These are phyloP conservation scores for Plasmodium falciparum DNA, from an alignment of 169 alveolate genomes.

Conservation along the genomic window DNA sequence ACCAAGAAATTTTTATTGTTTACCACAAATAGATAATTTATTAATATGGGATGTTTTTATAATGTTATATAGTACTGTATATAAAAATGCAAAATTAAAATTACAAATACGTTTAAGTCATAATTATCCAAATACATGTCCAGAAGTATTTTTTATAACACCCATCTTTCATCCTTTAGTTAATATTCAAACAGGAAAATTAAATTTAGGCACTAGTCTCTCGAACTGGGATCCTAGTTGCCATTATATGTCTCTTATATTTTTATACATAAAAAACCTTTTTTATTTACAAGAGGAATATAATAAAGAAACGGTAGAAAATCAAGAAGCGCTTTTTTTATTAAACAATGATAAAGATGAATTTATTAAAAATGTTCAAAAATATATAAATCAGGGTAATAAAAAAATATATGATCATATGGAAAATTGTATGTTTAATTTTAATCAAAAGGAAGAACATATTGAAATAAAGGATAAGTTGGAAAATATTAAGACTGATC, in stretches of 20 bases:
- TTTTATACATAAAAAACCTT: constrained; percentile 51
- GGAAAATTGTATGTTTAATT: constrained; percentile 51
- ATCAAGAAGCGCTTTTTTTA: constrained; percentile 45
- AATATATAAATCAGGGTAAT: constrained; percentile 24
- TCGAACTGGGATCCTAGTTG: constrained; percentile 40
- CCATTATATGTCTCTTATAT: constrained; percentile 64
- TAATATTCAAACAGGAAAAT: constrained; percentile 48
- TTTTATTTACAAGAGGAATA: constrained; percentile 62
- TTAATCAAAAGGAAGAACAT: constrained; percentile 6
- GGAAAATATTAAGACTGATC: constrained; percentile 30
- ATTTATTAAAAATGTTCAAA: constrained; percentile 40
- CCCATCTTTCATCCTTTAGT: constrained; percentile 52
- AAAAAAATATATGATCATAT: constrained; percentile 5
- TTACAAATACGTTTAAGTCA: constrained; percentile 50
- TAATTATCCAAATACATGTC: constrained; percentile 38
- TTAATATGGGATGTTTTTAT: constrained; percentile 53
- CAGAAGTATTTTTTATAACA: constrained; percentile 59
- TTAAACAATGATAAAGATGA: constrained; percentile 35
- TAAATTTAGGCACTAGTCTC: constrained; percentile 29
- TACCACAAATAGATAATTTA: constrained; percentile 63
- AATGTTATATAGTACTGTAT: constrained; percentile 36
- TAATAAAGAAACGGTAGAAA: constrained; percentile 21
- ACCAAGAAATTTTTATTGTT: constrained; percentile 48
- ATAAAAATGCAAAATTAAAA: constrained; percentile 52
- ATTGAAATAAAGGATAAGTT: constrained; percentile 14